Evolutionary conservation across 208 protist species (phyloP).

Genomic region (Wallacemonas sp.): DNA sequence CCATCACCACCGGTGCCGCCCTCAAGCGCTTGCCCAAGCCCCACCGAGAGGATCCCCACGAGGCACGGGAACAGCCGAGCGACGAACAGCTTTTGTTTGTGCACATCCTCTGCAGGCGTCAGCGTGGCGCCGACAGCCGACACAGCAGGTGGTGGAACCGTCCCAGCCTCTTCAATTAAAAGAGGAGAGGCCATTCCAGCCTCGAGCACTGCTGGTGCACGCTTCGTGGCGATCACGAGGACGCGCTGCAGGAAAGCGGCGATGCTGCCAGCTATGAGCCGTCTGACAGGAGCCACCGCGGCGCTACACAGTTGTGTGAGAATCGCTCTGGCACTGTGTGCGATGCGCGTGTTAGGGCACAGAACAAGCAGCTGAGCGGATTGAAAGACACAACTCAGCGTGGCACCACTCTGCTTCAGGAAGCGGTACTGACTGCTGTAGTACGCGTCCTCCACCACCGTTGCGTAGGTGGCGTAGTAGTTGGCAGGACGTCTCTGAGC

Average conservation of each 20-base stretch:
- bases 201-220: background rate
- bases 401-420: no score
- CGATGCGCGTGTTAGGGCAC: background rate
- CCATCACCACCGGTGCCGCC: background rate
- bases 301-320: background rate
- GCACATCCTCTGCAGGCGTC: background rate
- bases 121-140: background rate
- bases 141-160: background rate
- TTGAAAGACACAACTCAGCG: no score
- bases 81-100: background rate
- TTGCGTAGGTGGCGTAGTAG: no score
- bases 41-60: background rate
- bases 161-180: background rate
- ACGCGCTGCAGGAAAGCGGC: background rate
- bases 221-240: background rate
- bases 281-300: background rate
- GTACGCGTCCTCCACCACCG: no score
- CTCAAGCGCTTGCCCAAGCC: background rate
- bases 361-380: background rate
- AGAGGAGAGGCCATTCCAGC: background rate
- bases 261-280: background rate
- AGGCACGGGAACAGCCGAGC: background rate
- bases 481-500: no score
- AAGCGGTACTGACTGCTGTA: no score
- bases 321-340: background rate